phyloP scores from a whole-genome alignment of 768 basidiomycete genomes.

The Kwoniella dendrophila region DNA sequence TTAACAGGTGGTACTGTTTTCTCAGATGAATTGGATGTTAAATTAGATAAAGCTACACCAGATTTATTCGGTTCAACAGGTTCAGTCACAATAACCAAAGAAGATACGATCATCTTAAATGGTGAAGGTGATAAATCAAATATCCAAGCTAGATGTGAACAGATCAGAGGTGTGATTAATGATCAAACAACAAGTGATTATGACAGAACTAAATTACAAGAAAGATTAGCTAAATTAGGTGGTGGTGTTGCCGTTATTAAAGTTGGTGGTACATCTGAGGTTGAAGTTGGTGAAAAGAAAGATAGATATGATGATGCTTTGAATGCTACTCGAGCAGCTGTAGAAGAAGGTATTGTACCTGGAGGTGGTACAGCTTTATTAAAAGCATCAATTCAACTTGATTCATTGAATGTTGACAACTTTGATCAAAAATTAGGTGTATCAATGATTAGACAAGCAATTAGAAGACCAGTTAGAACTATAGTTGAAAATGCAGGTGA shows the following conservation, averaged over 20 bases:
- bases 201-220: constrained; percentile 92
- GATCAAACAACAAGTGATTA: constrained; percentile 88
- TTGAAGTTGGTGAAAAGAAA: constrained; percentile 99
- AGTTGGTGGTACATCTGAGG: constrained; percentile 89
- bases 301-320: constrained; percentile 96
- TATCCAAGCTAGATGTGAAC: constrained; percentile 91
- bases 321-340: constrained; percentile 96
- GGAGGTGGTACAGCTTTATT: constrained; percentile 93
- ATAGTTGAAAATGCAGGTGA: constrained; percentile 94
- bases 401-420: constrained; percentile 77
- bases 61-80: constrained; percentile 91
- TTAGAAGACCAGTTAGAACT: constrained; percentile 78
- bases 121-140: constrained; percentile 87
- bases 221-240: constrained; percentile 91
- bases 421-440: constrained; percentile 98
- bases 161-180: constrained; percentile 79
- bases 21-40: constrained; percentile 94
- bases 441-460: constrained; percentile 82
- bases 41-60: constrained; percentile 83
- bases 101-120: constrained; percentile 94
- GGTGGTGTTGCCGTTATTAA: constrained; percentile 99
- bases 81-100: constrained; percentile 91
- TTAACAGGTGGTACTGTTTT: constrained; percentile 98
- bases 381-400: constrained; percentile 58
- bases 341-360: constrained; percentile 97